These are phyloP conservation scores for Glonium stellatum DNA, from an alignment of 495 filamentous ascomycete genomes.

Conservation along the genomic window DNA sequence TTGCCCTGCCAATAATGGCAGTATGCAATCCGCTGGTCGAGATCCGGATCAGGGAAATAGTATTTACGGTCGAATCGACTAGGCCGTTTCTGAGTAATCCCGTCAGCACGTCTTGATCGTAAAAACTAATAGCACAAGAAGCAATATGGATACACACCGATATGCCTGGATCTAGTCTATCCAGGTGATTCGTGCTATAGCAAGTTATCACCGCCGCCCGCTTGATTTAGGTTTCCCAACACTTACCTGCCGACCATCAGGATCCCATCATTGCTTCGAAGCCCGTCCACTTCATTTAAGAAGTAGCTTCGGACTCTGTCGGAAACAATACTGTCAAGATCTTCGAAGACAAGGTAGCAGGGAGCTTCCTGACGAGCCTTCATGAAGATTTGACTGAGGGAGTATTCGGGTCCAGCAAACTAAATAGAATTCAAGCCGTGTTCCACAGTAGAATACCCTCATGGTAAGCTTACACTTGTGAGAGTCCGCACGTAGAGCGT, in stretches of 20 bases:
- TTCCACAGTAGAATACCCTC: neutral
- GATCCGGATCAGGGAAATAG: constrained; percentile 34
- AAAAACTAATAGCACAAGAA: too few relatives aligned
- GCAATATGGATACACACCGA: neutral
- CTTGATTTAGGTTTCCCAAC: too few relatives aligned
- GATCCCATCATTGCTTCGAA: constrained; percentile 38
- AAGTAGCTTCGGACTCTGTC: constrained; percentile 38
- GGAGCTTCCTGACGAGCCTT: constrained; percentile 35
- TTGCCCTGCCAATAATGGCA: constrained; percentile 37
- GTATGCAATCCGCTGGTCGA: constrained; percentile 31
- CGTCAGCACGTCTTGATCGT: too few relatives aligned
- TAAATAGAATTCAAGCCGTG: neutral
- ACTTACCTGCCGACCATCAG: constrained; percentile 35
- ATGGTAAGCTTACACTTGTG: constrained; percentile 1
- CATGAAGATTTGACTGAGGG: constrained; percentile 34
- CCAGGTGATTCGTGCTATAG: constrained; percentile 36
- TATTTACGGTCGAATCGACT: constrained; percentile 39
- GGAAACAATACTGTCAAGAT: constrained; percentile 37
- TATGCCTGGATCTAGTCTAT: constrained; percentile 38
- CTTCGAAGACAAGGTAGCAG: constrained; percentile 41
- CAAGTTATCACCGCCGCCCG: too few relatives aligned
- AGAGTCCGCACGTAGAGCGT: constrained; percentile 38
- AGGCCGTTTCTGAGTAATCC: constrained; percentile 28
- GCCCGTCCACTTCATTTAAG: constrained; percentile 39
- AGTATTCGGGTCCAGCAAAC: constrained; percentile 34